A percentile compares a stretch with the other conserved stretches of the same genome.
Evolutionary conservation across 2,329 filamentous ascomycete genomes (phyloP).

Genomic region (Juglanconis oblonga): DNA sequence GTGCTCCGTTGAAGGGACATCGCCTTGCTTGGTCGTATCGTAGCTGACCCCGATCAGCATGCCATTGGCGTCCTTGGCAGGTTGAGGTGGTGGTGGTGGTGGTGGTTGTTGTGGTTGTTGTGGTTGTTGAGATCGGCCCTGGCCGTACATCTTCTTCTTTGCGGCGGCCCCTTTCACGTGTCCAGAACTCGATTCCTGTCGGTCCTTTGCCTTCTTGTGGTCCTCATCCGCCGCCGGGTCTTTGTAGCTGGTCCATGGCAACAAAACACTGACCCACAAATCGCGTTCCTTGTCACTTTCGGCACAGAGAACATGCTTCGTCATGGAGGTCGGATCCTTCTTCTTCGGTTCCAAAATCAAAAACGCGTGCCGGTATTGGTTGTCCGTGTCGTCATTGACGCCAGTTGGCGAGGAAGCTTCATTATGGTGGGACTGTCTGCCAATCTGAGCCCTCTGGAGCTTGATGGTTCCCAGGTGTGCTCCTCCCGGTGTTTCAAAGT

Average conservation of each 20-base stretch:
- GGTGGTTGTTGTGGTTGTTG: too few relatives aligned
- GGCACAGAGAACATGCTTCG: conserved; percentile 91
- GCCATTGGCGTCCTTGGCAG: conserved; percentile 35
- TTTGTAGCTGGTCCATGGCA: conserved; percentile 82
- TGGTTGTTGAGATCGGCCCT: conserved; percentile 29
- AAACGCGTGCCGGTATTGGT: conserved; percentile 96
- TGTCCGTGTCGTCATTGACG: conserved; percentile 73
- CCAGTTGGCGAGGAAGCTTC: conserved; percentile 58
- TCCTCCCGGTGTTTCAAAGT: conserved; percentile 88
- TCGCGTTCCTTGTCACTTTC: conserved; percentile 93
- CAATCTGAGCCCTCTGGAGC: conserved; percentile 85
- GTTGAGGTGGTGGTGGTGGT: conserved; percentile 5
- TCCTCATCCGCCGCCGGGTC: conserved; percentile 60
- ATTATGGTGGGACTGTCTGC: conserved; percentile 75
- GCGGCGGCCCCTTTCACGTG: conserved; percentile 33
- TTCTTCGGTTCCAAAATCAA: conserved; percentile 92
- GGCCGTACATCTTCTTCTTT: conserved; percentile 42
- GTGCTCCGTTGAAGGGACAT: conserved; percentile 39
- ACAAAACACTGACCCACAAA: conserved; percentile 84
- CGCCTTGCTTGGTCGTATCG: conserved; percentile 51
- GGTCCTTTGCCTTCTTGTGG: conserved; percentile 37
- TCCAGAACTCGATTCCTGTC: conserved; percentile 35
- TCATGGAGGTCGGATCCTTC: conserved; percentile 83
- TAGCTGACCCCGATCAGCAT: conserved; percentile 57
- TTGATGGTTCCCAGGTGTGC: conserved; percentile 92